phyloP scores from a whole-genome alignment of 345 rosid genomes.

The Moringa oleifera region DNA sequence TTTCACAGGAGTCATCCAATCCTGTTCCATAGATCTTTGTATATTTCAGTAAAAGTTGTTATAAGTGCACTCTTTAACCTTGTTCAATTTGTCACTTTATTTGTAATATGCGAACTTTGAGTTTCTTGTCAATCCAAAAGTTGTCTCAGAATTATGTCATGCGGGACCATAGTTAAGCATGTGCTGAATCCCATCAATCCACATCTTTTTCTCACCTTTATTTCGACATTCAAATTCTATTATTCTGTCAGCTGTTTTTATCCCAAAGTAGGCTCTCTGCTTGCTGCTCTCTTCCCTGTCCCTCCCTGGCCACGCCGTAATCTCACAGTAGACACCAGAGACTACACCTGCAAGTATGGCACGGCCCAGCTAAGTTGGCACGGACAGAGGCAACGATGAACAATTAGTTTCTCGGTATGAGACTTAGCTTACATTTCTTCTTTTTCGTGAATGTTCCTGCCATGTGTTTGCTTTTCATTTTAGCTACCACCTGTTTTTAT shows the following conservation, averaged over 20 bases:
- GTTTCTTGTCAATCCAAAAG: conserved; percentile 11
- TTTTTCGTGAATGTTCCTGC: conserved; percentile 87
- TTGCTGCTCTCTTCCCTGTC: conserved; percentile 27
- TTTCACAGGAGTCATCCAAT: neutral
- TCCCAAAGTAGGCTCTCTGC: conserved; percentile 67
- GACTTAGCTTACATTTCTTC: conserved; percentile 64
- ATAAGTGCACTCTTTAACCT: conserved; percentile 10
- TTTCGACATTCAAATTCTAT: conserved; percentile 77
- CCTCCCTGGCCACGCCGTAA: conserved; percentile 62
- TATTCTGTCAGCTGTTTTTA: conserved; percentile 60
- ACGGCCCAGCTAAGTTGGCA: conserved; percentile 10
- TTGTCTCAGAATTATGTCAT: conserved; percentile 16
- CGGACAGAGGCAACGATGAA: conserved; percentile 6
- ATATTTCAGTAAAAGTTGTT: conserved; percentile 2
- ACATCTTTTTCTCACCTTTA: conserved; percentile 62
- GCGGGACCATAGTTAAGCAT: conserved; percentile 45
- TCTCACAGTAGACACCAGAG: conserved; percentile 51
- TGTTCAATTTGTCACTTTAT: neutral
- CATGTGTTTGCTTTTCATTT: conserved; percentile 85
- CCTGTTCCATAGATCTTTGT: conserved; percentile 2
- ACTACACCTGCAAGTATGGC: conserved; percentile 49
- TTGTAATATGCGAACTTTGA: conserved; percentile 3
- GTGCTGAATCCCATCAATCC: conserved; percentile 75
- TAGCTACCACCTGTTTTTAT: conserved; percentile 60
- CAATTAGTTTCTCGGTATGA: conserved; percentile 5